These are phyloP conservation scores for Apophysomyces ossiformis DNA, from an alignment of 371 early-diverging fungal genomes.

Conservation along the genomic window DNA sequence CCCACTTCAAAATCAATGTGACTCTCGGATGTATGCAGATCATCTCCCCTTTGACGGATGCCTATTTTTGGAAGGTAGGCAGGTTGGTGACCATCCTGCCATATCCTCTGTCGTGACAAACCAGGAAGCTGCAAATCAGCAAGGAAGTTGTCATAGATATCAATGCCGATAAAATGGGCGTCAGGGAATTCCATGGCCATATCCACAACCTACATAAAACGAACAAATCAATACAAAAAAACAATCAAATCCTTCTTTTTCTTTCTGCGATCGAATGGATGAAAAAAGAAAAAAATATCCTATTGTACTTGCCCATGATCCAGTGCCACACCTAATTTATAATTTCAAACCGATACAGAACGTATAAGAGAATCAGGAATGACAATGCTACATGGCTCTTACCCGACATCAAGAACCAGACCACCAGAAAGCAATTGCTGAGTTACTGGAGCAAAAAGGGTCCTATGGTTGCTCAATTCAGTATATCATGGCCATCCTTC, in stretches of 20 bases:
- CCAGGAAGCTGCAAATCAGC: constrained; percentile 41
- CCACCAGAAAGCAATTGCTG: constrained; percentile 22
- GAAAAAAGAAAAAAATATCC: not conserved
- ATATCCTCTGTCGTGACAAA: not conserved
- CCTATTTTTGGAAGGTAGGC: constrained; percentile 22
- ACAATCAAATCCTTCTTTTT: too few relatives aligned
- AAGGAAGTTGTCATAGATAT: constrained; percentile 31
- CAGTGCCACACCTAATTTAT: constrained; percentile 29
- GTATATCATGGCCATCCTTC: not conserved
- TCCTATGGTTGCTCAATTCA: constrained; percentile 9
- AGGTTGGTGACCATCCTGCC: not conserved
- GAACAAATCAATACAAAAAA: too few relatives aligned
- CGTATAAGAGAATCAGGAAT: too few relatives aligned
- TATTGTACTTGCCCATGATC: constrained; percentile 32
- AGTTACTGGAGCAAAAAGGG: constrained; percentile 31
- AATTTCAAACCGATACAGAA: too few relatives aligned
- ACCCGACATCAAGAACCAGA: constrained; percentile 33
- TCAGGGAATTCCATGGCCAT: constrained; percentile 31
- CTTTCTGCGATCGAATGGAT: too few relatives aligned
- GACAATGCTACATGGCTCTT: not conserved
- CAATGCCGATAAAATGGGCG: constrained; percentile 25
- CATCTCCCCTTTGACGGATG: constrained; percentile 39
- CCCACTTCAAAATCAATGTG: constrained; percentile 32
- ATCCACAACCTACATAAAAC: constrained; percentile 21
- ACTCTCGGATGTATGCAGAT: not conserved